Conservation (phyloP, 2,329 filamentous ascomycete genomes). For the Thielaviopsis ethacetica region DNA sequence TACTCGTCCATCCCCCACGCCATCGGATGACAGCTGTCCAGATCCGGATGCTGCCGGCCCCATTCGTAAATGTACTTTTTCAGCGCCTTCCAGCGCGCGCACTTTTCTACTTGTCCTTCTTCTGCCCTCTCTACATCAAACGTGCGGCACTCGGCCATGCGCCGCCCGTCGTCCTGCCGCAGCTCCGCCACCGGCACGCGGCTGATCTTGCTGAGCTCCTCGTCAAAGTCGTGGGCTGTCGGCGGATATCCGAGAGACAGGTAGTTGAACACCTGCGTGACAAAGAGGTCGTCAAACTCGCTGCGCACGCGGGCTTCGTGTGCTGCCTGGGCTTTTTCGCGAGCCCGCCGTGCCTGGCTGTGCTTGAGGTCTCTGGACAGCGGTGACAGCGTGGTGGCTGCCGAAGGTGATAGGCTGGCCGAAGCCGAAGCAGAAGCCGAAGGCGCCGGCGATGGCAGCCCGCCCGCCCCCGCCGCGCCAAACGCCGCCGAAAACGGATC, state of each 20-base stretch:
- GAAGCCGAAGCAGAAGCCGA: no score
- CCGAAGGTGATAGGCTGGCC: background rate
- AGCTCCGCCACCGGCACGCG: conserved; percentile 53
- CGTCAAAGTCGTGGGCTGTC: conserved; percentile 66
- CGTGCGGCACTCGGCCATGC: conserved; percentile 57
- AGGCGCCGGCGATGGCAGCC: background rate
- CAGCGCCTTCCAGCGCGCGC: conserved; percentile 66
- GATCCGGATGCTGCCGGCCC: conserved; percentile 70
- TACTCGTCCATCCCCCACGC: conserved; percentile 43
- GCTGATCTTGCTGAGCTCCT: conserved; percentile 70
- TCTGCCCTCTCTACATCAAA: conserved; percentile 25
- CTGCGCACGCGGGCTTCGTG: conserved; percentile 34
- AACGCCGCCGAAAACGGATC: conserved; percentile 29
- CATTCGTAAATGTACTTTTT: conserved; percentile 75
- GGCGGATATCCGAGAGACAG: conserved; percentile 83
- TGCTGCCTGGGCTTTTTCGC: conserved; percentile 27
- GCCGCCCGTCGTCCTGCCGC: conserved; percentile 48
- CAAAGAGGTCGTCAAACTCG: conserved; percentile 71
- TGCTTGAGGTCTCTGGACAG: background rate
- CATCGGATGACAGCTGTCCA: conserved; percentile 39
- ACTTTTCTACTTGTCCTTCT: conserved; percentile 26
- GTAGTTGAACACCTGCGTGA: conserved; percentile 96
- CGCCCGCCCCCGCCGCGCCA: background rate
- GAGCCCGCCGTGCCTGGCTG: background rate
- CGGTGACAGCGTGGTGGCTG: background rate